phyloP scores from a whole-genome alignment of 768 basidiomycete species.

The Trichaptum fuscoviolaceum region DNA sequence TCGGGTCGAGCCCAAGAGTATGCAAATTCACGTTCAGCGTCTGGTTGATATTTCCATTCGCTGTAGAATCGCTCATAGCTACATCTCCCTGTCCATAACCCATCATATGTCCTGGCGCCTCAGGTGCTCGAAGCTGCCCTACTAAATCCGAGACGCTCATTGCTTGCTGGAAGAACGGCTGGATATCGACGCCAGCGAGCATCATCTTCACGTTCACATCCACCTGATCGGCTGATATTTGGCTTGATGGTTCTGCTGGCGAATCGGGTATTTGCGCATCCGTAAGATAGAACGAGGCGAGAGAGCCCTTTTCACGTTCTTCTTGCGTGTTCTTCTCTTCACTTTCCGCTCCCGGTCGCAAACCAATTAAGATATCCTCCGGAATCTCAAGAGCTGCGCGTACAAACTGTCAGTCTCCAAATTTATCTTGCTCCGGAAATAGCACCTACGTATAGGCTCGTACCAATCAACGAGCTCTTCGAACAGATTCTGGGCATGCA shows the following conservation, averaged over 20 bases:
- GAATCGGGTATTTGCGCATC: constrained; percentile 70
- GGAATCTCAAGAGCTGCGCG: constrained; percentile 59
- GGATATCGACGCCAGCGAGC: constrained; percentile 65
- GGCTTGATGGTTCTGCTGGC: constrained; percentile 60
- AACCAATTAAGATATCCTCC: constrained; percentile 38
- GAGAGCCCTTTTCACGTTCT: constrained; percentile 70
- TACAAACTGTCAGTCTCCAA: constrained; percentile 17
- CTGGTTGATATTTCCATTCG: constrained; percentile 6
- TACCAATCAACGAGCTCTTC: constrained; percentile 86
- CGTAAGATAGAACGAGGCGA: constrained; percentile 71
- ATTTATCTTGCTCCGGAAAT: constrained; percentile 5
- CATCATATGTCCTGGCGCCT: constrained; percentile 16
- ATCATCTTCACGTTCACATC: constrained; percentile 59
- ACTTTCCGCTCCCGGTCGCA: constrained; percentile 54
- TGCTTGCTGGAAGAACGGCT: constrained; percentile 59
- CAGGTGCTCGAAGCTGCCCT: constrained; percentile 46
- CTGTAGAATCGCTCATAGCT: constrained; percentile 30
- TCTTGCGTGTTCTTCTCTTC: constrained; percentile 67
- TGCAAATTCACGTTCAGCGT: constrained; percentile 18
- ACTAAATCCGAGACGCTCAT: constrained; percentile 67
- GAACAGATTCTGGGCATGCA: constrained; percentile 69
- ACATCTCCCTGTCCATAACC: constrained; percentile 30
- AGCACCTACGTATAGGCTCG: constrained; percentile 69
- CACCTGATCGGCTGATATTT: constrained; percentile 63
- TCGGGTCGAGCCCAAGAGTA: constrained; percentile 41